Conservation (phyloP, 768 basidiomycete genomes). For the Lyophyllum semitale region DNA sequence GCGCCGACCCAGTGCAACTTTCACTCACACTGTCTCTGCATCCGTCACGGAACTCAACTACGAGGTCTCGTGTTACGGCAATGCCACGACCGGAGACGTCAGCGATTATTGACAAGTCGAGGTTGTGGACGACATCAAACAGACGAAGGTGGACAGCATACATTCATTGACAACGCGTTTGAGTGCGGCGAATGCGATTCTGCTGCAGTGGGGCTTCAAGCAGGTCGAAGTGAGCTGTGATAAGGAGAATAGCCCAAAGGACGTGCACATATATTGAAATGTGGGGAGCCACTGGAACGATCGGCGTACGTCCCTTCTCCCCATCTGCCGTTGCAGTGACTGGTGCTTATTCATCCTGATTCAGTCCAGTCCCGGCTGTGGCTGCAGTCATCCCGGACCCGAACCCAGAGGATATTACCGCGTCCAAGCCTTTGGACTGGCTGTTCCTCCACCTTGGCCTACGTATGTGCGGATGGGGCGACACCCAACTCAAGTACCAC, state of each 20-base stretch:
- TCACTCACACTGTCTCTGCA: conserved; percentile 87
- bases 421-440: conserved; percentile 92
- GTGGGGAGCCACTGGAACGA: conserved; percentile 98
- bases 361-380: conserved; percentile 63
- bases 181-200: conserved; percentile 82
- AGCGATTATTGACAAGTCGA: too few species aligned
- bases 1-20: conserved; percentile 83
- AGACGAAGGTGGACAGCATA: conserved; percentile 60
- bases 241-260: conserved; percentile 81
- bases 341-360: conserved; percentile 1
- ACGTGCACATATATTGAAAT: conserved; percentile 95
- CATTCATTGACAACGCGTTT: conserved; percentile 91
- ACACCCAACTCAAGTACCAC: conserved; percentile 87
- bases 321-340: neutral
- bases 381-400: conserved; percentile 95
- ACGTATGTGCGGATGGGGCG: conserved; percentile 98
- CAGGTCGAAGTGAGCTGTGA: conserved; percentile 95
- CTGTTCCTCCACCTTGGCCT: conserved; percentile 87
- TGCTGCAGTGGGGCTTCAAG: too few species aligned
- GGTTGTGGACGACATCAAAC: too few species aligned
- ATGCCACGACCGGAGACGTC: conserved; percentile 80
- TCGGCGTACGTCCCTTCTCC: conserved; percentile 60
- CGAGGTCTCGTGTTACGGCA: too few species aligned
- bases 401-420: conserved; percentile 97
- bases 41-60: too few species aligned